Percentiles rank a stretch among this genome's conserved stretches.
Evolutionary conservation across 495 filamentous ascomycete genomes (phyloP).

Genomic region (Podospora didyma): DNA sequence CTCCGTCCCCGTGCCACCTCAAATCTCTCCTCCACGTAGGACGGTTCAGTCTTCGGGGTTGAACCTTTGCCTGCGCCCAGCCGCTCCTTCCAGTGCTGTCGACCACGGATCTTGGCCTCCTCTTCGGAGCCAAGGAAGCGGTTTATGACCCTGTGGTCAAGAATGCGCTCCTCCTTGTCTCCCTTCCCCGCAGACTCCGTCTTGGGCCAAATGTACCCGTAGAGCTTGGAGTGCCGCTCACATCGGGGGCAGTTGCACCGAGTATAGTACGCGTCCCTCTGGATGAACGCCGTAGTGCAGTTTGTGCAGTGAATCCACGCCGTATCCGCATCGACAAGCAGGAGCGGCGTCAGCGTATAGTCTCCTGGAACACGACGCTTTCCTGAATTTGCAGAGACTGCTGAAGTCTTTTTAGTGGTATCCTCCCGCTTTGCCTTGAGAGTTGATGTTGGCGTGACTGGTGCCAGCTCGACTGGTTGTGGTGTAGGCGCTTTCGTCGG

Average conservation of each 20-base stretch:
- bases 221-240: slow-evolving; percentile 92
- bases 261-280: slow-evolving; percentile 80
- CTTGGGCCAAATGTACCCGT: slow-evolving; percentile 93
- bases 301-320: slow-evolving; percentile 85
- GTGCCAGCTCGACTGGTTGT: neutral
- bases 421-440: neutral
- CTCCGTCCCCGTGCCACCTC: slow-evolving; percentile 3
- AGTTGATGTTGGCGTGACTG: neutral
- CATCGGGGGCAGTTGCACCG: slow-evolving; percentile 83
- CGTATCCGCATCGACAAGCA: slow-evolving; percentile 68
- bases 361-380: slow-evolving; percentile 61
- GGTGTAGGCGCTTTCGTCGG: neutral
- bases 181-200: slow-evolving; percentile 69
- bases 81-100: slow-evolving; percentile 29
- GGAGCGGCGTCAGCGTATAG: slow-evolving; percentile 66
- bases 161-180: slow-evolving; percentile 72
- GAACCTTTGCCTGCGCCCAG: neutral
- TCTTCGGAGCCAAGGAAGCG: slow-evolving; percentile 65
- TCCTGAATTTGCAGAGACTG: slow-evolving; percentile 16
- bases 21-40: neutral
- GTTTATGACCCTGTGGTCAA: slow-evolving; percentile 69
- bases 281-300: slow-evolving; percentile 78
- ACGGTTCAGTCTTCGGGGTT: neutral
- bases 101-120: slow-evolving; percentile 52
- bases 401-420: neutral